Conservation (phyloP, 768 basidiomycete genomes). For the Amanita jacksonii region DNA sequence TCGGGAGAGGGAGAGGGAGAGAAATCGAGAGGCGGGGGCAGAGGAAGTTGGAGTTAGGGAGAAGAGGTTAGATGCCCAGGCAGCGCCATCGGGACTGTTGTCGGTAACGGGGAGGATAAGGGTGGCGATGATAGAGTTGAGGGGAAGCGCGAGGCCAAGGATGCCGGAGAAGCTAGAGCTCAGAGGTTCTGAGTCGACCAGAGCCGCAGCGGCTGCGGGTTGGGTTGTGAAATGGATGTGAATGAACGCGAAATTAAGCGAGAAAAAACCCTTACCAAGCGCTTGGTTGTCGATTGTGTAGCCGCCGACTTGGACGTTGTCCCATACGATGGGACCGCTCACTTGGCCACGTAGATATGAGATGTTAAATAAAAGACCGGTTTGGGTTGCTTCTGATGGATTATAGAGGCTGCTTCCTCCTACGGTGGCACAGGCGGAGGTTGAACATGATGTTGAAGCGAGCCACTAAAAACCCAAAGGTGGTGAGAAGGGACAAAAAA, state of each 20-base stretch:
- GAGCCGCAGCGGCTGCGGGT: constrained; percentile 44
- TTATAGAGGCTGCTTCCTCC: constrained; percentile 43
- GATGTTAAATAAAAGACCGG: constrained; percentile 38
- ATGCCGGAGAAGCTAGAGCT: constrained; percentile 51
- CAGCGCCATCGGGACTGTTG: constrained; percentile 53
- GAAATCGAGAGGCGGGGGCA: constrained; percentile 53
- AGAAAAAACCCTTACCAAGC: constrained; percentile 44
- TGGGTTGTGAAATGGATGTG: background rate
- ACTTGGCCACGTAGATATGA: constrained; percentile 52
- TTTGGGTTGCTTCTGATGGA: constrained; percentile 34
- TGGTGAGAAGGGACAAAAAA: background rate
- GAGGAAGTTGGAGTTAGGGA: constrained; percentile 43
- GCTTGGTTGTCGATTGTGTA: constrained; percentile 62
- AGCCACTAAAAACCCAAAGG: constrained; percentile 48
- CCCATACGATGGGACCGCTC: constrained; percentile 62
- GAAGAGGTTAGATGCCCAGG: constrained; percentile 63
- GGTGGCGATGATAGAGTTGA: constrained; percentile 56
- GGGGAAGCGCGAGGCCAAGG: constrained; percentile 67
- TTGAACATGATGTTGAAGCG: constrained; percentile 54
- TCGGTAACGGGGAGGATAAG: constrained; percentile 37
- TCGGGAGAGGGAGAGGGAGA: constrained; percentile 58
- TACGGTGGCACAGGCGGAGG: constrained; percentile 38
- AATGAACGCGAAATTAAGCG: background rate
- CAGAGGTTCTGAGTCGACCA: constrained; percentile 49
- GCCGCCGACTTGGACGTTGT: constrained; percentile 49